Conservation (phyloP, 352 stramenopile species). For the Pythium aphanidermatum region DNA sequence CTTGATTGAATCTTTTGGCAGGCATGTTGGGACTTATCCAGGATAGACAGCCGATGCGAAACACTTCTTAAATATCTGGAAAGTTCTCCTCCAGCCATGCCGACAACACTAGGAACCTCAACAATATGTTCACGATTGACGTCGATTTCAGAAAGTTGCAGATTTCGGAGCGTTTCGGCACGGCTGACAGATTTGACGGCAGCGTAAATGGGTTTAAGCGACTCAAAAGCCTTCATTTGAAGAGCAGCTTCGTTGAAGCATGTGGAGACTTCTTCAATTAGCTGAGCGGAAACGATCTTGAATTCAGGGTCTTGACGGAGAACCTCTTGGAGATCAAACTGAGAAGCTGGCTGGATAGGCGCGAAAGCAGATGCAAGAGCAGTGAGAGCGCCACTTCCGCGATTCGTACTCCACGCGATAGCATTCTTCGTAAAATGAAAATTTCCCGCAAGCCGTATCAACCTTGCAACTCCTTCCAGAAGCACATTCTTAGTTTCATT, state of each 20-base stretch:
- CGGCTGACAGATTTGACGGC: conserved; percentile 33
- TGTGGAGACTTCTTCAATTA: conserved; percentile 24
- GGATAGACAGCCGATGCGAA: conserved; percentile 23
- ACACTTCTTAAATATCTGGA: conserved; percentile 37
- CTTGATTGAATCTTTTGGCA: conserved; percentile 62
- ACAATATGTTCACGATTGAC: neutral
- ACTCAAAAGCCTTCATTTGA: conserved; percentile 58
- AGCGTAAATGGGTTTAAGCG: conserved; percentile 38
- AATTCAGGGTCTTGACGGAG: conserved; percentile 37
- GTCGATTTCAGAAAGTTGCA: neutral
- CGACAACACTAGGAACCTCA: conserved; percentile 25
- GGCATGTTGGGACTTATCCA: conserved; percentile 49
- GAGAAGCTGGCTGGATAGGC: conserved; percentile 11
- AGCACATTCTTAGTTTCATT: conserved; percentile 45
- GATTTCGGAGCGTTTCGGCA: conserved; percentile 13
- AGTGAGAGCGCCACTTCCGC: conserved; percentile 30
- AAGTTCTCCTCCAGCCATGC: conserved; percentile 32
- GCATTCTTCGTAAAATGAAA: conserved; percentile 67
- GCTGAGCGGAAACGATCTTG: conserved; percentile 24
- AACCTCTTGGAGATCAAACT: conserved; percentile 47
- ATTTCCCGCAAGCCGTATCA: conserved; percentile 51
- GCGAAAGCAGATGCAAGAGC: conserved; percentile 28
- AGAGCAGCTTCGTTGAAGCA: conserved; percentile 47
- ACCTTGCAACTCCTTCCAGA: conserved; percentile 37
- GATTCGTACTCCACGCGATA: conserved; percentile 45